Base-by-base conservation (phyloP, 441 rosid genomes). In the Dalechampia spathulata region DNA sequence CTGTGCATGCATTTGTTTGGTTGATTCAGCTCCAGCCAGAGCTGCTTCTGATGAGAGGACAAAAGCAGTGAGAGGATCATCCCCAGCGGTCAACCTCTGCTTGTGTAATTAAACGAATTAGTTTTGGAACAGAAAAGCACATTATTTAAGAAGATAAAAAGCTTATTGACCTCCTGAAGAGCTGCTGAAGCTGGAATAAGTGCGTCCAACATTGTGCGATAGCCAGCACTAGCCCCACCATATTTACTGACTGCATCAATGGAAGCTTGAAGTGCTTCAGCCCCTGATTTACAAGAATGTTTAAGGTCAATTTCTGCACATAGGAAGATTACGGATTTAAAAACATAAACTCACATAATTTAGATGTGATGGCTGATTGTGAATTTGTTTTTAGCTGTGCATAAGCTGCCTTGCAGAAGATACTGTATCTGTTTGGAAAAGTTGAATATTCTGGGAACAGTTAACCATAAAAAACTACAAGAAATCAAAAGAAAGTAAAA, bases 141-240 rank as follows among this genome's bases (percentile, higher is more conserved):
- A n/a, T n/a, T n/a, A n/a, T n/a, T n/a, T n/a, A n/a, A 21, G 12
- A 44, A 34, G 51, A 51, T 15, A 36, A 12, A 30, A 11, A 14
- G 66, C 1, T 38, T 22, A 38, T 7, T 20, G 20, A 37, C 16
- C 36, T 61, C 42, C 60, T 50, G 23, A 23, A 27, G 51, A 86
- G 97, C 96, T 93, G 88, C 68, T 75, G 75, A 59, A 93, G 97
- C 99, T 15, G 97, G 97, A 74, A 89, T 89, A 52, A 93, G 89
- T 7, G 99, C 95, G 75, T 89, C 96, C 69, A 93, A 66, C 75
- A 93, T 49, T 1, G 99, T 93, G 40, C 99, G 92, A 70, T 71
- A 83, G 50, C 97, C 97, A 63, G 93, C 97, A 70, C 66, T 63
- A 58, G 99, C 97, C 28, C 99, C 97, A 11, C 99, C 93, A 51